A percentile compares a stretch with the other conserved stretches of the same genome.
Conservation (phyloP, 2,329 filamentous ascomycete species). For the Trichoderma polysporum region DNA sequence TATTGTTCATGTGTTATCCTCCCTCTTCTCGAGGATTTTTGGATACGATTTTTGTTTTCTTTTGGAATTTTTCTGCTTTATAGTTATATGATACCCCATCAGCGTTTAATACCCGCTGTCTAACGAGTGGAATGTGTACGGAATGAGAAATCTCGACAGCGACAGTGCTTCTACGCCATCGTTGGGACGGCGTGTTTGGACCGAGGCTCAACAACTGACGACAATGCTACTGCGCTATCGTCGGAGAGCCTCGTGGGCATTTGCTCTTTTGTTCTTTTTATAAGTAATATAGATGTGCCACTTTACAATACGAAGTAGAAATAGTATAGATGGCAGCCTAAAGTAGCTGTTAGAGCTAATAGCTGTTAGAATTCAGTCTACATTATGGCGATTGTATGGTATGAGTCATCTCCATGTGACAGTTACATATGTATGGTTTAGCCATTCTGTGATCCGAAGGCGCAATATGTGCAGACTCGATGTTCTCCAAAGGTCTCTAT, state of each 20-base stretch:
- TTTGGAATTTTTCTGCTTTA: slow-evolving; percentile 21
- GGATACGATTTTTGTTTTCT: slow-evolving; percentile 19
- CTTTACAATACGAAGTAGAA: neutral
- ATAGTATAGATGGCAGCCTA: neutral
- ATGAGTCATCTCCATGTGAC: neutral
- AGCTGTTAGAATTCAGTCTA: neutral
- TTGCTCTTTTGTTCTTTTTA: slow-evolving; percentile 19
- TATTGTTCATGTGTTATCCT: neutral
- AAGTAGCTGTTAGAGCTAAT: neutral
- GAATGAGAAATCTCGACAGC: slow-evolving; percentile 44
- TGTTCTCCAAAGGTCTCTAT: neutral
- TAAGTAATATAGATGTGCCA: neutral
- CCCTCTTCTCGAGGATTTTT: neutral
- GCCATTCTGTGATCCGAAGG: neutral
- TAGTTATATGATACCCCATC: slow-evolving; percentile 44
- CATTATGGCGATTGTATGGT: neutral
- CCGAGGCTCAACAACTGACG: slow-evolving; percentile 44
- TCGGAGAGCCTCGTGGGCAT: slow-evolving; percentile 49
- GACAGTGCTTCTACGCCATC: slow-evolving; percentile 58
- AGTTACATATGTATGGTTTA: neutral
- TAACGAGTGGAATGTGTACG: slow-evolving; percentile 36
- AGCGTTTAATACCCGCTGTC: slow-evolving; percentile 46
- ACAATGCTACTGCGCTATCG: slow-evolving; percentile 59
- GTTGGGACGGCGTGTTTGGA: slow-evolving; percentile 54
- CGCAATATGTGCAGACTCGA: neutral